Base-by-base conservation (phyloP, 768 basidiomycete genomes). In the Hypholoma sublateritium region DNA sequence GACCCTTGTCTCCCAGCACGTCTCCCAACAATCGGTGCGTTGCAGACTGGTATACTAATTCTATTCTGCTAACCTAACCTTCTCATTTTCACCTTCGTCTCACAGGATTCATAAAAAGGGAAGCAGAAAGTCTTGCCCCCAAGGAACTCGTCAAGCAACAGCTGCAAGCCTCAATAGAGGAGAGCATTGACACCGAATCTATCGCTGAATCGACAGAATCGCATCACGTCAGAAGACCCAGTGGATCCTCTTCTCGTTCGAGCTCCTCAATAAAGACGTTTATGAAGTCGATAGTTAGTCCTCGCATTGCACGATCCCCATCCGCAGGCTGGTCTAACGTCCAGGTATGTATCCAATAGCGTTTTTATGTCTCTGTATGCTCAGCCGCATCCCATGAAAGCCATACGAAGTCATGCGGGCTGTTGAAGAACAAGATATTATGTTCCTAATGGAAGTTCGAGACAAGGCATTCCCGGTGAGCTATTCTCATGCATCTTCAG, bases 361-460 rank as follows among this genome's bases (percentile, higher is more conserved):
- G 14, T 34, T 25, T 24, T 9, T 13, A n/a, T 39, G 39, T 19
- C n/a, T 21, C 28, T 37, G 7, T 39, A 39, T 56, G 9, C 54
- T 32, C 25, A 17, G 34, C 41, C 32, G 7, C 50, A 58, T 24
- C 9, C 28, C 28, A 32, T 32, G 28, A 53, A 53, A 80, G 79
- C 74, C 78, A 1, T 80, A 73, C 50, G 75, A 95, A 74, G 75
- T 97, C 0, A 83, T 95, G 65, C 78, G 88, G 50, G 95, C 95
- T 1, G 81, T 98, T 19, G 95, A 98, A 63, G 77, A 79, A 36
- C 89, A 89, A 65, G 90, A 98, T 71, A 76, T 96, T 34, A 80
- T 84, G 69, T 89, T 84, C 67, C 77, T 95, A 7, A 91, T 91
- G 88, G 88, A 93, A 72, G 77, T 93, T 44, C 78, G 92, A 57